Conservation (phyloP, 208 protist genomes). For the Herpetomonas samuelpessoai region DNA sequence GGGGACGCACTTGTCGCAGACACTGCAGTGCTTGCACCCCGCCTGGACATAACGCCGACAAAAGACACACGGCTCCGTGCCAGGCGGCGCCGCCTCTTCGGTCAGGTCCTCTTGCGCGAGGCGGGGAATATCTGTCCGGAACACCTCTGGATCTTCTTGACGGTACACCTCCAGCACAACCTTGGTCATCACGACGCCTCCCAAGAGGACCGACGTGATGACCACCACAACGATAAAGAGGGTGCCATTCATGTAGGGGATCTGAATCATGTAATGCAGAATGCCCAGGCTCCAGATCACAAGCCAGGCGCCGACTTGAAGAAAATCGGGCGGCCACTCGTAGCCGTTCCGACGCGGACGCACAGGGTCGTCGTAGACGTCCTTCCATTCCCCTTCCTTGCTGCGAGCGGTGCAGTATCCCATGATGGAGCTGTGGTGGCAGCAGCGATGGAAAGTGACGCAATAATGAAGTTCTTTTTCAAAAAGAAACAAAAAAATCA, state of each 20-base stretch:
- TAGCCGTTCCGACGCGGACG: conserved; percentile 75
- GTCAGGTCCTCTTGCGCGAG: conserved; percentile 45
- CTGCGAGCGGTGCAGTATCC: conserved; percentile 28
- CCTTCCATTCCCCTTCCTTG: conserved; percentile 62
- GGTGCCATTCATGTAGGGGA: conserved; percentile 52
- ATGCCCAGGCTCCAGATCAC: conserved; percentile 43
- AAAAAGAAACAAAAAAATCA: no score
- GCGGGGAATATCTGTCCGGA: conserved; percentile 50
- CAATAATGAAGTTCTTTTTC: no score
- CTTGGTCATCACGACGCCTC: conserved; percentile 41
- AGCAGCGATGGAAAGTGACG: no score
- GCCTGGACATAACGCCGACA: conserved; percentile 74
- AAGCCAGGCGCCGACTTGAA: conserved; percentile 69
- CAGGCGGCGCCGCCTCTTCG: conserved; percentile 29
- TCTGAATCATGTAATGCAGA: conserved; percentile 62
- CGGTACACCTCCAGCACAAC: conserved; percentile 56
- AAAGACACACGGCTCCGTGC: conserved; percentile 72
- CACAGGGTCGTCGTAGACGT: conserved; percentile 80
- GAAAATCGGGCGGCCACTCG: conserved; percentile 64
- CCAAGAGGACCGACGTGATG: conserved; percentile 41
- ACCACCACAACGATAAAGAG: conserved; percentile 41
- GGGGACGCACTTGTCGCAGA: conserved; percentile 91
- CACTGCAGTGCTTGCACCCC: conserved; percentile 84
- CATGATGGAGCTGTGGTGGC: conserved; percentile 9
- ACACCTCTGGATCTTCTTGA: conserved; percentile 74